A percentile compares a stretch with the other conserved stretches of the same genome.
Conservation (phyloP, 2,329 filamentous ascomycete genomes). For the Helicocarpus griseus region DNA sequence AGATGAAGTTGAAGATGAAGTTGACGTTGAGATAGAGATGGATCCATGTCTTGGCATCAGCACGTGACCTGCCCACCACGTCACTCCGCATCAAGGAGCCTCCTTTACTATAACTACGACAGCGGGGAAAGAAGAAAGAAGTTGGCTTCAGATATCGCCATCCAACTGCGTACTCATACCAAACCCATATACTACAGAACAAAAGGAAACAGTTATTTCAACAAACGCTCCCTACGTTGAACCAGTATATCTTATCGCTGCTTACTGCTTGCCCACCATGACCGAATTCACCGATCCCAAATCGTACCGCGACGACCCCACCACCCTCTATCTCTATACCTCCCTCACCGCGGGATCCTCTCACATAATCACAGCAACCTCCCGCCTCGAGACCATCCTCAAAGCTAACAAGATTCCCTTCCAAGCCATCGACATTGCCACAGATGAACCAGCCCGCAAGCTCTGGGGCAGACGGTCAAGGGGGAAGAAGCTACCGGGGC, state of each 20-base stretch:
- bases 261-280: conserved; percentile 14
- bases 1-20: too few species aligned
- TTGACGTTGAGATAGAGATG: too few species aligned
- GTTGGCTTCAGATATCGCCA: too few species aligned
- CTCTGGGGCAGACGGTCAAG: conserved; percentile 78
- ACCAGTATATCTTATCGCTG: neutral
- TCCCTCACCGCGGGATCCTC: conserved; percentile 92
- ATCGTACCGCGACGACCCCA: conserved; percentile 46
- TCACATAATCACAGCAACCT: conserved; percentile 92
- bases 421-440: conserved; percentile 82
- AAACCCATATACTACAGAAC: too few species aligned
- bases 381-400: conserved; percentile 89
- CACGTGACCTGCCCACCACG: too few species aligned
- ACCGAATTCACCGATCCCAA: conserved; percentile 24
- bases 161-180: too few species aligned
- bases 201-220: too few species aligned
- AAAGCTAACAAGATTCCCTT: conserved; percentile 92
- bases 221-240: too few species aligned
- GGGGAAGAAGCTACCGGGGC: conserved; percentile 77
- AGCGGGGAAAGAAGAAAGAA: too few species aligned
- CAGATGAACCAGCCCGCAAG: conserved; percentile 77
- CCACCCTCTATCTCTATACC: conserved; percentile 85
- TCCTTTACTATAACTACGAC: too few species aligned
- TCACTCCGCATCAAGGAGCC: too few species aligned
- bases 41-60: too few species aligned